These are phyloP conservation scores for Elsinoe fawcettii DNA, from an alignment of 2,329 filamentous ascomycete species.

Conservation along the genomic window DNA sequence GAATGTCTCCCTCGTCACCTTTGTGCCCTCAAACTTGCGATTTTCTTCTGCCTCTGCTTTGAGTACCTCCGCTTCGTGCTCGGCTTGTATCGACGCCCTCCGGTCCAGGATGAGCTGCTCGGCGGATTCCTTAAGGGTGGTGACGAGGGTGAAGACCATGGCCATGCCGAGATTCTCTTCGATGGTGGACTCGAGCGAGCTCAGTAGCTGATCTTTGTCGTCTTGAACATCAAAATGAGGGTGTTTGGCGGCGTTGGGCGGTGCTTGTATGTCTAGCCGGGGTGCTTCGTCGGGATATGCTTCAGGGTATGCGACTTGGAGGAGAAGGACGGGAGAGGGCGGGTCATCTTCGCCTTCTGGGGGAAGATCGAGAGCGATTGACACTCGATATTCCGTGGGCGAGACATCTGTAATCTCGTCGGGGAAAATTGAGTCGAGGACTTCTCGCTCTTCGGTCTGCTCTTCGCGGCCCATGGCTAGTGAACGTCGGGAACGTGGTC, in stretches of 20 bases:
- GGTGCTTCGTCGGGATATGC: constrained; percentile 85
- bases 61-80: constrained; percentile 46
- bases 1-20: constrained; percentile 82
- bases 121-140: constrained; percentile 80
- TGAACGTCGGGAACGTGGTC: background rate
- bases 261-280: constrained; percentile 67
- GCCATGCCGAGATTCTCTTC: constrained; percentile 94
- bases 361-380: constrained; percentile 71
- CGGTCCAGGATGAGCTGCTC: constrained; percentile 74
- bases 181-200: constrained; percentile 63
- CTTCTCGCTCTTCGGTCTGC: constrained; percentile 90
- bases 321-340: constrained; percentile 57
- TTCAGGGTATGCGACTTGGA: constrained; percentile 83
- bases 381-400: constrained; percentile 80
- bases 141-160: constrained; percentile 91
- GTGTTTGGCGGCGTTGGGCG: constrained; percentile 62
- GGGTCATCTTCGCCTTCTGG: constrained; percentile 56
- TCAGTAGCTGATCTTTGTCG: constrained; percentile 68
- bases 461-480: constrained; percentile 58
- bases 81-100: constrained; percentile 52
- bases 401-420: constrained; percentile 97
- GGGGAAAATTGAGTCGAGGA: constrained; percentile 95
- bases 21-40: constrained; percentile 85
- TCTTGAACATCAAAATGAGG: constrained; percentile 69
- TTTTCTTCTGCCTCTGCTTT: constrained; percentile 85